Evolutionary conservation across 257 asterid genomes (phyloP).

Genomic region (Hygrophila difformis): DNA sequence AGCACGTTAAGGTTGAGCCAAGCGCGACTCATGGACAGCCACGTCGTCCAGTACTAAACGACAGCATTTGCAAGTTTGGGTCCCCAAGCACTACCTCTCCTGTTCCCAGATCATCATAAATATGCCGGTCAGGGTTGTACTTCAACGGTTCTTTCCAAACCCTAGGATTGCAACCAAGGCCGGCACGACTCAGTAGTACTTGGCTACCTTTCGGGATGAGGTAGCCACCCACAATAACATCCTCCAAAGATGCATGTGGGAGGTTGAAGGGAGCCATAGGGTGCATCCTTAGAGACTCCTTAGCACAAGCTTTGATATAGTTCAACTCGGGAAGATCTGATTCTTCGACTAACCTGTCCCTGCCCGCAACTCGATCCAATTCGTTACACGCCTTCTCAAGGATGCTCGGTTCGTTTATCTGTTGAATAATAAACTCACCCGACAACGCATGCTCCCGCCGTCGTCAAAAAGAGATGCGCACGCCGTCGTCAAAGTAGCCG

Average conservation of each 20-base stretch:
- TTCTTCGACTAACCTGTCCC: conserved; percentile 22
- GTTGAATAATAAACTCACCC: too few species aligned
- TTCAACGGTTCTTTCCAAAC: conserved; percentile 21
- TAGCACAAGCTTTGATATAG: conserved; percentile 21
- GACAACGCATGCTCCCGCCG: too few species aligned
- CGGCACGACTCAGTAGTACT: conserved; percentile 20
- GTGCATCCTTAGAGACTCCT: conserved; percentile 26
- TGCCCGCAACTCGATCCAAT: conserved; percentile 17
- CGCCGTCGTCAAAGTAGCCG: too few species aligned
- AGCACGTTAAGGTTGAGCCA: too few species aligned
- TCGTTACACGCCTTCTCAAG: conserved; percentile 15
- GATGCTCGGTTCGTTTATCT: conserved; percentile 20
- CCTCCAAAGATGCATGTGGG: conserved; percentile 21
- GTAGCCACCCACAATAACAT: conserved; percentile 19
- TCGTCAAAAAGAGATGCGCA: too few species aligned
- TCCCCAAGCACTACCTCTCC: too few species aligned
- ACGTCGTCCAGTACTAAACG: too few species aligned
- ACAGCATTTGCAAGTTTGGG: too few species aligned
- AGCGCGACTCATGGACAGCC: too few species aligned
- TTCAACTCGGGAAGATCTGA: conserved; percentile 23
- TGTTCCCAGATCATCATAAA: too few species aligned
- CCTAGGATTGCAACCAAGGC: conserved; percentile 30
- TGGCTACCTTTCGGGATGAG: conserved; percentile 29
- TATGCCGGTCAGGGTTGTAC: conserved; percentile 25
- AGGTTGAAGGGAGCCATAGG: conserved; percentile 18